phyloP scores from a whole-genome alignment of 306 rosid genomes.

The Medicago arabica region DNA sequence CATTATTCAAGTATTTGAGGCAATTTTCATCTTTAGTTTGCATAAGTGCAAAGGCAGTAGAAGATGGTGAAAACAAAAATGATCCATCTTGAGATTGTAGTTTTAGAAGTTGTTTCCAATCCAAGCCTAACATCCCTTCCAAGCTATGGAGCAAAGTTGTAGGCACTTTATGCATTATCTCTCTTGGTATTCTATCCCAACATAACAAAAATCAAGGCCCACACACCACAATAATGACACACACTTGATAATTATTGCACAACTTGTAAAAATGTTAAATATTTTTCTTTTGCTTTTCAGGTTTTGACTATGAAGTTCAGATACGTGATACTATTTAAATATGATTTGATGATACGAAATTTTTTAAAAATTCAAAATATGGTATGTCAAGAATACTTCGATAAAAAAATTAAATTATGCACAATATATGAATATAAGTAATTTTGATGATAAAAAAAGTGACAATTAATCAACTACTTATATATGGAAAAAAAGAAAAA shows the following conservation, averaged over 20 bases:
- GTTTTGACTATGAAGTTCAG: too few relatives aligned
- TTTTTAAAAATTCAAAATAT: too few relatives aligned
- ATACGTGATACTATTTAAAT: too few relatives aligned
- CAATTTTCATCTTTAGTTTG: conserved; percentile 74
- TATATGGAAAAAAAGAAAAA: too few relatives aligned
- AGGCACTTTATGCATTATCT: conserved; percentile 83
- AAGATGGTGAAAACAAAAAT: conserved; percentile 87
- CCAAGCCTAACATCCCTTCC: conserved; percentile 85
- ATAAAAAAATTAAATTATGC: too few relatives aligned
- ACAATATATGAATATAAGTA: too few relatives aligned
- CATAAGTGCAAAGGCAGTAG: conserved; percentile 92
- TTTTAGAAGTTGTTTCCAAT: conserved; percentile 88
- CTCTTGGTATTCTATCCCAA: conserved; percentile 82
- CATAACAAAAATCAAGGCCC: conserved; percentile 31
- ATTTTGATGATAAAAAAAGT: too few relatives aligned
- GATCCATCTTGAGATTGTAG: conserved; percentile 88
- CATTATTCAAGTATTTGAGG: conserved; percentile 63
- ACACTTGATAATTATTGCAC: conserved; percentile 17
- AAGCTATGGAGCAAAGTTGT: conserved; percentile 93
- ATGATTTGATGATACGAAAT: too few relatives aligned
- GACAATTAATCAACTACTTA: too few relatives aligned
- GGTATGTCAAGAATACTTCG: too few relatives aligned
- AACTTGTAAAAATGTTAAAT: neutral
- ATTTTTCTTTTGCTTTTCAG: too few relatives aligned
- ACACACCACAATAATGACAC: conserved; percentile 42